A percentile compares a stretch with the other conserved stretches of the same genome.
Conservation (phyloP, 192 early-diverging fungal species). For the Haplosporangium gracile region DNA sequence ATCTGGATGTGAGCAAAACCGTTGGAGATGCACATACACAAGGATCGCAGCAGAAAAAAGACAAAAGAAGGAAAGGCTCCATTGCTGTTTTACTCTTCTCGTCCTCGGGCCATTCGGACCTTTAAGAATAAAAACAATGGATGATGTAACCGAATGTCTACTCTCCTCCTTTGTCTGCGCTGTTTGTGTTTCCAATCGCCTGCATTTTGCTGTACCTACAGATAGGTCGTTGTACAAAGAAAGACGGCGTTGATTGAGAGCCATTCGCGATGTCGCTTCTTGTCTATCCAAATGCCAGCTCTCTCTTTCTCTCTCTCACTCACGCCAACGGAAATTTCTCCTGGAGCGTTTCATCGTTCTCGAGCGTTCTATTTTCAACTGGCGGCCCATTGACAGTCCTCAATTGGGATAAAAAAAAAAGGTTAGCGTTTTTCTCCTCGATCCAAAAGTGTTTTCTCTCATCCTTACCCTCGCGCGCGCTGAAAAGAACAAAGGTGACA, state of each 20-base stretch:
- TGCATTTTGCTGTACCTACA: not conserved
- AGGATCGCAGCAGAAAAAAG: not conserved
- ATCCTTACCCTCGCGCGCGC: not conserved
- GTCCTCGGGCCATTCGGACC: not conserved
- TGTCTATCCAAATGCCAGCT: no score
- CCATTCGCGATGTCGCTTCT: slow-evolving; percentile 20
- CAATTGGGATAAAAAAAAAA: not conserved
- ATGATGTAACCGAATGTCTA: slow-evolving; percentile 22
- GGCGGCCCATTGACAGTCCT: not conserved
- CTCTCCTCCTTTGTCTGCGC: slow-evolving; percentile 2
- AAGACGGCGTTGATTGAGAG: slow-evolving; percentile 3
- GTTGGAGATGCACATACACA: not conserved
- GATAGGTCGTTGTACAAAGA: slow-evolving; percentile 4
- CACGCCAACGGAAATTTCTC: slow-evolving; percentile 16
- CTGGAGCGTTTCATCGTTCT: slow-evolving; percentile 27
- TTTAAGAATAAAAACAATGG: not conserved
- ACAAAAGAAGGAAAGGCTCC: not conserved
- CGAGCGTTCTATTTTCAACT: slow-evolving; percentile 24
- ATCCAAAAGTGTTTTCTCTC: not conserved
- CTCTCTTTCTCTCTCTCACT: not conserved
- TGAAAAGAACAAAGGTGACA: not conserved
- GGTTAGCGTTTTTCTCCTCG: not conserved
- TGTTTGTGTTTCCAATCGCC: slow-evolving; percentile 7
- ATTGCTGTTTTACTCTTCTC: not conserved
- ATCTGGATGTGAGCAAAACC: slow-evolving; percentile 8